Evolutionary conservation across 1,284 basidiomycete species (phyloP).

Genomic region (Moesziomyces aphidis): DNA sequence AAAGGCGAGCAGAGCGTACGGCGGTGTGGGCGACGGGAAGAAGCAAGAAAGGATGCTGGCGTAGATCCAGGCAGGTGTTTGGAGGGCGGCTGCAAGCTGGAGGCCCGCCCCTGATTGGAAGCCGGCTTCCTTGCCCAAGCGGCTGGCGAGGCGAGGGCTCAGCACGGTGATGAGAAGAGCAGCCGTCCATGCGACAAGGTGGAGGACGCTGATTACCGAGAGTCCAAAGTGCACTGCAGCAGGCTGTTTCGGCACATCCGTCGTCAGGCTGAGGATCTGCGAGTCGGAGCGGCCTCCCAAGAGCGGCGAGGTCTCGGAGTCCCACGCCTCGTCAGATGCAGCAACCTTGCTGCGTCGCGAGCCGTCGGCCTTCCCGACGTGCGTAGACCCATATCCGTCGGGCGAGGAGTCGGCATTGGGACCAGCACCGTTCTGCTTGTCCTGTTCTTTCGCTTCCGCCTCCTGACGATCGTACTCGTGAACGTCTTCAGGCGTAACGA

Average conservation of each 20-base stretch:
- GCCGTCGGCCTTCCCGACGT: background rate
- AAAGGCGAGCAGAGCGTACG: conserved; percentile 21
- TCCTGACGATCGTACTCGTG: conserved; percentile 30
- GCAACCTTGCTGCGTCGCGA: background rate
- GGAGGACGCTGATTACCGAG: conserved; percentile 12
- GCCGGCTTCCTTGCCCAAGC: conserved; percentile 15
- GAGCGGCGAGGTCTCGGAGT: conserved; percentile 25
- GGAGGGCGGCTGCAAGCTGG: conserved; percentile 12
- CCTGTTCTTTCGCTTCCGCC: conserved; percentile 4
- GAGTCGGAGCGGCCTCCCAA: background rate
- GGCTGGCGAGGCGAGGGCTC: background rate
- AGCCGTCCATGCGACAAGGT: conserved; percentile 19
- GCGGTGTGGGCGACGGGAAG: conserved; percentile 27
- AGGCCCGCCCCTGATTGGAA: conserved; percentile 7
- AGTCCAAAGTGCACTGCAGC: conserved; percentile 12
- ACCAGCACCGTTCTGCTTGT: background rate
- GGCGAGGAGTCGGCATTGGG: too few species aligned
- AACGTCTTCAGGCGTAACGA: conserved; percentile 27
- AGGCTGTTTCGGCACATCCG: conserved; percentile 10
- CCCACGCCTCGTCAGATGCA: background rate
- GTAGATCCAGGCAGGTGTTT: conserved; percentile 19
- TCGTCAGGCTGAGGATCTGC: background rate
- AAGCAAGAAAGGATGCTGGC: conserved; percentile 7
- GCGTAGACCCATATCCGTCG: conserved; percentile 13
- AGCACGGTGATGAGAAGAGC: conserved; percentile 6